Percentiles rank a stretch among this genome's conserved stretches.
Conservation (phyloP, 768 basidiomycete genomes). For the Filobasidium wieringae region DNA sequence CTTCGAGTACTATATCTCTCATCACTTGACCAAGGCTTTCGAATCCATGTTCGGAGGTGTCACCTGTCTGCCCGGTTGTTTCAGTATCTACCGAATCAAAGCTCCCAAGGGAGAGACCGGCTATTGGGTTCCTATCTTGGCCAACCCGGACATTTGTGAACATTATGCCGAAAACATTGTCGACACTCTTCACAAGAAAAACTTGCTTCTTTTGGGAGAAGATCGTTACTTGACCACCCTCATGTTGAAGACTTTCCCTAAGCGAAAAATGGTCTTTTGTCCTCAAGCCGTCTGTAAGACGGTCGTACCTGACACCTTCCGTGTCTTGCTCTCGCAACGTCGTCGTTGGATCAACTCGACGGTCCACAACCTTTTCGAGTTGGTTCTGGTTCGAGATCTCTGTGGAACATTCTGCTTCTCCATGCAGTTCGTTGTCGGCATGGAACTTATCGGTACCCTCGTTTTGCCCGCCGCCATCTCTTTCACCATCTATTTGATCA, state of each 20-base stretch:
- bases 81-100: slow-evolving; percentile 99
- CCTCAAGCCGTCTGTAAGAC: slow-evolving; percentile 99
- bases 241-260: slow-evolving; percentile 97
- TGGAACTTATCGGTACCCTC: slow-evolving; percentile 93
- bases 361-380: slow-evolving; percentile 90
- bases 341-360: slow-evolving; percentile 99
- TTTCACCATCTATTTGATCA: slow-evolving; percentile 88
- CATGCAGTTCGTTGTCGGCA: slow-evolving; percentile 98
- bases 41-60: slow-evolving; percentile 99
- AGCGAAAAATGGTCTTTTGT: slow-evolving; percentile 97
- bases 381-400: slow-evolving; percentile 88
- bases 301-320: slow-evolving; percentile 91
- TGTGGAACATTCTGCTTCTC: slow-evolving; percentile 99
- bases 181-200: slow-evolving; percentile 99
- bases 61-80: slow-evolving; percentile 97
- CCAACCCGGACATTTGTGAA: slow-evolving; percentile 96
- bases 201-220: slow-evolving; percentile 88
- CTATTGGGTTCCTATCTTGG: slow-evolving; percentile 97
- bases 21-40: slow-evolving; percentile 97
- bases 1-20: slow-evolving; percentile 99
- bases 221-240: slow-evolving; percentile 98
- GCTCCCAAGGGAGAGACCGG: slow-evolving; percentile 91
- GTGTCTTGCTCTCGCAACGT: slow-evolving; percentile 83
- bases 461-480: slow-evolving; percentile 94
- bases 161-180: slow-evolving; percentile 99